phyloP scores from a whole-genome alignment of 2,329 filamentous ascomycete species.

The Alternaria ethzedia region DNA sequence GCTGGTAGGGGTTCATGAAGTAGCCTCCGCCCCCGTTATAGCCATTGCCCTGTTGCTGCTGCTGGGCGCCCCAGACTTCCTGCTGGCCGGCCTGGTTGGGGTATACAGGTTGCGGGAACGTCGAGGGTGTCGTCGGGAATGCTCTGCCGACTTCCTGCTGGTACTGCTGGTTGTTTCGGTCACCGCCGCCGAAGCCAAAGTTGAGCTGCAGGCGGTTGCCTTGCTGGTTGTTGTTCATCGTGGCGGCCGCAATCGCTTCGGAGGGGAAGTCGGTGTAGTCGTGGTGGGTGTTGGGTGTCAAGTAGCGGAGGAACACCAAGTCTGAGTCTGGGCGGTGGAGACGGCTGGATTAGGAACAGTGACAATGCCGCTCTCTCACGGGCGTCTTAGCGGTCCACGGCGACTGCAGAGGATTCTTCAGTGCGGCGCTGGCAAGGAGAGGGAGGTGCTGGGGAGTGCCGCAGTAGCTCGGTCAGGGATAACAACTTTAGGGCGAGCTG shows the following conservation, averaged over 20 bases:
- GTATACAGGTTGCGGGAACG: conserved; percentile 90
- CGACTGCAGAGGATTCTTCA: conserved; percentile 23
- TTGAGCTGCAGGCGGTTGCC: conserved; percentile 59
- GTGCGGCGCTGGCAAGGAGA: conserved; percentile 20
- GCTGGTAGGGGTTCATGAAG: conserved; percentile 59
- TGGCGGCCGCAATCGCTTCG: conserved; percentile 22
- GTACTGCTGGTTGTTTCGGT: conserved; percentile 48
- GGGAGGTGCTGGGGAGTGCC: conserved; percentile 19
- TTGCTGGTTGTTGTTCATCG: conserved; percentile 48
- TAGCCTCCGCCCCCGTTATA: conserved; percentile 48
- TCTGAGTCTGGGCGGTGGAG: conserved; percentile 17
- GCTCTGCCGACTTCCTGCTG: conserved; percentile 55
- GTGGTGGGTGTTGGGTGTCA: conserved; percentile 1
- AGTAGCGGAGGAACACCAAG: conserved; percentile 20
- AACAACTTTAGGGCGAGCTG: conserved; percentile 21
- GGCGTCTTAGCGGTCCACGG: conserved; percentile 21
- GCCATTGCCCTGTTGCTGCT: conserved; percentile 36
- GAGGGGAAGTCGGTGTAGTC: conserved; percentile 13
- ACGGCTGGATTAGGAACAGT: conserved; percentile 13
- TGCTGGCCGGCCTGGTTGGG: conserved; percentile 66
- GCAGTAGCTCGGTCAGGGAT: conserved; percentile 41
- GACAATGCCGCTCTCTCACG: conserved; percentile 20
- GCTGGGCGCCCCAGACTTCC: conserved; percentile 63
- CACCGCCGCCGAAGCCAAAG: conserved; percentile 54
- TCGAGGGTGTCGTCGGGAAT: conserved; percentile 80